These are phyloP conservation scores for Tillandsia fasciculata DNA, from an alignment of 176 grass and related monocot species.

Conservation along the genomic window DNA sequence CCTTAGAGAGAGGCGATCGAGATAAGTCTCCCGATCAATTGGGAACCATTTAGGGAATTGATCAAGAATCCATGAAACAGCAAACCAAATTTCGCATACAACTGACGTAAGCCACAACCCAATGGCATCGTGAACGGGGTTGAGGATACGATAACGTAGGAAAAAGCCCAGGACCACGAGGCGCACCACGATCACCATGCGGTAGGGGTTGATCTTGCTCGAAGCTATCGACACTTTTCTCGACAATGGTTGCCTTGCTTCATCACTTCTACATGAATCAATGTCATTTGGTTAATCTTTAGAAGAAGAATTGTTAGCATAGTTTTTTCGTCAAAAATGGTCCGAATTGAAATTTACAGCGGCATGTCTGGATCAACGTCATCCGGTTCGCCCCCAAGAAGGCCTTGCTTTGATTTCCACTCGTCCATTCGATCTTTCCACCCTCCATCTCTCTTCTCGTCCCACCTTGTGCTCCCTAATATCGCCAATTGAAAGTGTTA, in stretches of 20 bases:
- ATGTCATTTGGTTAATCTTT: background rate
- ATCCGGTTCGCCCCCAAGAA: conserved; percentile 51
- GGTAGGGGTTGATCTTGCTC: conserved; percentile 94
- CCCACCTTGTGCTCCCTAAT: conserved; percentile 72
- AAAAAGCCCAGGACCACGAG: conserved; percentile 77
- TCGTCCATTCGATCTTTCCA: conserved; percentile 99
- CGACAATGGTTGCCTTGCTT: conserved; percentile 87
- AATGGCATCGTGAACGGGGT: conserved; percentile 74
- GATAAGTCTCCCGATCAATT: conserved; percentile 94
- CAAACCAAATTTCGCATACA: conserved; percentile 95
- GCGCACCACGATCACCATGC: conserved; percentile 82
- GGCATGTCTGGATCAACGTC: conserved; percentile 84
- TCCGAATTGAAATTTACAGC: conserved; percentile 28
- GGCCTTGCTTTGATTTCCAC: conserved; percentile 87
- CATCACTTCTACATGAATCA: conserved; percentile 51
- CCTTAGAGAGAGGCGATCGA: conserved; percentile 80
- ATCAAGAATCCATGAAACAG: conserved; percentile 92
- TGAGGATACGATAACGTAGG: conserved; percentile 73
- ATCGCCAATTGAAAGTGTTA: background rate
- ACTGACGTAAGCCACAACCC: conserved; percentile 84
- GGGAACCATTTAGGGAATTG: conserved; percentile 99
- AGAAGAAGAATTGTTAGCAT: too few species aligned
- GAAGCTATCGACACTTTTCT: conserved; percentile 93
- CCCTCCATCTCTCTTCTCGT: conserved; percentile 70
- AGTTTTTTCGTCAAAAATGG: too few species aligned